Base-by-base conservation (phyloP, 2,329 filamentous ascomycete genomes). In the Stachybotrys chartarum region DNA sequence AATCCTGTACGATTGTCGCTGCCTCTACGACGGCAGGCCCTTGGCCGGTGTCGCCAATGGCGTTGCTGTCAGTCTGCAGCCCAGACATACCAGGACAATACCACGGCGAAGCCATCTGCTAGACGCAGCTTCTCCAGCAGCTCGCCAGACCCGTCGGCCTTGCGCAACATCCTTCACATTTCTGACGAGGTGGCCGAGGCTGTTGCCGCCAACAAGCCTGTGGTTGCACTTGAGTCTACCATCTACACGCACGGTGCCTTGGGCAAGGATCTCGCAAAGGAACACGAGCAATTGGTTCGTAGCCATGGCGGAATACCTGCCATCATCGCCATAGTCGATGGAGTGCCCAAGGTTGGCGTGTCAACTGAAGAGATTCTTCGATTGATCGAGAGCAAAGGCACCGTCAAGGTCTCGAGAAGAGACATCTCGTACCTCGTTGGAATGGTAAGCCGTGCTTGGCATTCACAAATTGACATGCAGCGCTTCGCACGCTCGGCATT, bases 181-280 rank as follows among this genome's bases (percentile, higher is more conserved):
- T 92, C 90, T 1, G 87, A 93, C 52, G 93, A 97, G 71, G 87
- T 99, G 12, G 77, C 79, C 53, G 84, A 91, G 67, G 93, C 92
- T 45, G 71, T 97, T 51, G 78, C 83, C 47, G 81, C 83, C 12
- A 85, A 86, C 55, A 86, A 84, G 64, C 93, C 94, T 1, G 86
- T 99, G 5, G 92, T 99, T 11, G 94, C 93, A 16, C 80, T 99
- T 5, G 94, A 99, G 72, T 91, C 90, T 2, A 96, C 94, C 5
- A 97, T 99, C 63, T 97, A 99, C 72, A 99, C 94, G 1, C 94
- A 99, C 73, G 92, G 91, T 46, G 85, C 88, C 24, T 78, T 99
- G 14, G 90, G 90, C n/a, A 82, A 84, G 39, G 78, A 81, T 50
- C 74, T 83, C 18, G 81, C 87, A 50, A 80, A 95, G 53, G 91